Evolutionary conservation across 345 rosid species (phyloP), one percentile per base, ranked within the genome.

Genomic region (Dipteronia dyeriana): DNA sequence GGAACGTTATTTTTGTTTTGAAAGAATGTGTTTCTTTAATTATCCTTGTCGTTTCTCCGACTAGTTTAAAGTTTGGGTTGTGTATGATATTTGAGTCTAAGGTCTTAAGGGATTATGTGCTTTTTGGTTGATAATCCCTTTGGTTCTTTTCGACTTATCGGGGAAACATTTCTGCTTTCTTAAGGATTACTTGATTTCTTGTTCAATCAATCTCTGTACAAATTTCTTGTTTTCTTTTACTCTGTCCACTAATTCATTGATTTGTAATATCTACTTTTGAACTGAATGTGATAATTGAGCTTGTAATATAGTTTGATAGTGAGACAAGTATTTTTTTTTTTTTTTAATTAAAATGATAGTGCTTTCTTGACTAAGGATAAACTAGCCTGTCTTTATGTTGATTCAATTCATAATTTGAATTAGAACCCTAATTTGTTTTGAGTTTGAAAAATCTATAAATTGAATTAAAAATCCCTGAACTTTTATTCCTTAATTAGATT

Each of bases 61-160:
- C 34, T 23, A 43, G 23, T 51, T 77, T 68, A 77, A 22, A 66
- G 62, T 45, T 73, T 61, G 65, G 68, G 59, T 79, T 77, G 74
- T 80, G 84, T 81, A 78, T 71, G 75, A 62, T 70, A 56, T 45
- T 41, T 73, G 68, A 53, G 19, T 41, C 70, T 69, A n/a, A 47
- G 26, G 22, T 66, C 13, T 20, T 2, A 29, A 64, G 78, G 76
- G 75, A 29, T 72, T 25, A 51, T 31, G 56, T 79, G 67, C 61
- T 19, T 70, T 59, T 45, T 14, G 34, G 73, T 66, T 41, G 19
- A 66, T 80, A 78, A 25, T 68, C 76, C 73, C 56, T 61, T 66
- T 53, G 56, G 78, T 66, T 79, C 76, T 19, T 67, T n/a, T 75
- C 75, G 82, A 83, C 80, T 77, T 66, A n/a, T n/a, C n/a, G n/a